These are phyloP conservation scores for Chrysanthemum lavandulifolium DNA, from an alignment of 129 eudicot genomes.

Conservation along the genomic window DNA sequence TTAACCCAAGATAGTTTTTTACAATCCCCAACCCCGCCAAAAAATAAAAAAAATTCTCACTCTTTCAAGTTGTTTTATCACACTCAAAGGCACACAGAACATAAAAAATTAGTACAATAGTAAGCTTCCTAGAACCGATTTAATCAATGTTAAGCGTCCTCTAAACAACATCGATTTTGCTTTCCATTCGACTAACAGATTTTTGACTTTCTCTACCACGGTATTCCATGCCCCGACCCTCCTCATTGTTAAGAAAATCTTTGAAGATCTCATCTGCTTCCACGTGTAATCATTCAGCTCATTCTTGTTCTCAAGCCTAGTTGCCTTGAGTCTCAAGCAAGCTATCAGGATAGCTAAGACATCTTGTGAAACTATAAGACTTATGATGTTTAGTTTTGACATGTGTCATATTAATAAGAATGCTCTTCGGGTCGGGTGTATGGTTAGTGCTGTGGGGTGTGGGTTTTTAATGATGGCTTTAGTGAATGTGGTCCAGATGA, in stretches of 20 bases:
- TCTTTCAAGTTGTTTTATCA: too few relatives aligned
- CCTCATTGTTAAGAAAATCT: slow-evolving; percentile 20
- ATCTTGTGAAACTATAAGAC: not conserved
- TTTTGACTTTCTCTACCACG: too few relatives aligned
- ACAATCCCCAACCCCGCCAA: too few relatives aligned
- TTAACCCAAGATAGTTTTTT: too few relatives aligned
- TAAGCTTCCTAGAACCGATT: too few relatives aligned
- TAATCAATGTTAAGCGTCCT: too few relatives aligned
- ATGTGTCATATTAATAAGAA: slow-evolving; percentile 42
- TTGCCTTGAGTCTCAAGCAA: slow-evolving; percentile 83
- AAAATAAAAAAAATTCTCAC: too few relatives aligned
- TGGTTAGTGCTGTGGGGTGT: slow-evolving; percentile 75
- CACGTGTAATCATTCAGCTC: slow-evolving; percentile 93
- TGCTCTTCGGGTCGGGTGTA: slow-evolving; percentile 64
- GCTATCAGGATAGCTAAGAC: slow-evolving; percentile 43
- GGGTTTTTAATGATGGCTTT: slow-evolving; percentile 82
- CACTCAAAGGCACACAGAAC: too few relatives aligned
- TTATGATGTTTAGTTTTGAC: slow-evolving; percentile 10
- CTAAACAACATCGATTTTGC: too few relatives aligned
- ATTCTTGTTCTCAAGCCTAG: slow-evolving; percentile 84
- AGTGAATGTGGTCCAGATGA: slow-evolving; percentile 80
- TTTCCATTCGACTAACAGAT: too few relatives aligned
- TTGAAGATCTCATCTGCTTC: slow-evolving; percentile 57
- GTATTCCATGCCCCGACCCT: too few relatives aligned
- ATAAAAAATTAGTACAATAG: too few relatives aligned